Conservation (phyloP, 2,329 filamentous ascomycete species). For the Pestalotiopsis sp. region DNA sequence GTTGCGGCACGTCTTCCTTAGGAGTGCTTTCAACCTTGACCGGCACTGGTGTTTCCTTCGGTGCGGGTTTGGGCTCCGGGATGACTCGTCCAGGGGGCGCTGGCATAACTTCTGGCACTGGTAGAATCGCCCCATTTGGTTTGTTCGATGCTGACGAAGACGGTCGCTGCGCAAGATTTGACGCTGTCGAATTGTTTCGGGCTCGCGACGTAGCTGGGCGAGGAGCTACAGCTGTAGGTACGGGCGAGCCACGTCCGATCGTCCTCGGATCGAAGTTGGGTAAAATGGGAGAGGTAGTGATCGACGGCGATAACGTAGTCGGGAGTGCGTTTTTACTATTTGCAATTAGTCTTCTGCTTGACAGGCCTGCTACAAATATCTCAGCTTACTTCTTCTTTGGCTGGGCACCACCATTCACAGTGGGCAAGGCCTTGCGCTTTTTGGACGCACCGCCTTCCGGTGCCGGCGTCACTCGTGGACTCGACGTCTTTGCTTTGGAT, state of each 20-base stretch:
- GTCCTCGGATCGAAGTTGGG: constrained; percentile 66
- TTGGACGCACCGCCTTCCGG: constrained; percentile 65
- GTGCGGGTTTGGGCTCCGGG: constrained; percentile 53
- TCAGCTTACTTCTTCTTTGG: constrained; percentile 75
- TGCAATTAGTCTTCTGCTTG: neutral
- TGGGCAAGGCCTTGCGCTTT: constrained; percentile 67
- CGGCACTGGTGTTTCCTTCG: constrained; percentile 47
- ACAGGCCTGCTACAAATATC: constrained; percentile 6
- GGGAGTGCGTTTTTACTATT: constrained; percentile 36
- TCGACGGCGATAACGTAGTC: constrained; percentile 66
- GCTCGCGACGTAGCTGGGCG: constrained; percentile 71
- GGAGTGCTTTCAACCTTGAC: constrained; percentile 38
- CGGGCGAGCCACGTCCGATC: constrained; percentile 59
- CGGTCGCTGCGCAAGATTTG: constrained; percentile 59
- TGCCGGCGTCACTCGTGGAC: constrained; percentile 69
- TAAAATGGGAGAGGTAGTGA: constrained; percentile 76
- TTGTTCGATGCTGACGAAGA: constrained; percentile 65
- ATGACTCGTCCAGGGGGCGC: constrained; percentile 33
- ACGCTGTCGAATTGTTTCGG: constrained; percentile 74
- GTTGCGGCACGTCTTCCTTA: constrained; percentile 34
- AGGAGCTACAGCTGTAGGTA: constrained; percentile 51
- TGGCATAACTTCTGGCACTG: constrained; percentile 37
- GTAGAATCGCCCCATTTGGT: constrained; percentile 52
- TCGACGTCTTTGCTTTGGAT: constrained; percentile 63
- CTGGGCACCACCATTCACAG: constrained; percentile 61